Percentiles rank a stretch among this genome's conserved stretches.
These are phyloP conservation scores for Ophiostoma ips DNA, from an alignment of 2,329 filamentous ascomycete species.

Conservation along the genomic window DNA sequence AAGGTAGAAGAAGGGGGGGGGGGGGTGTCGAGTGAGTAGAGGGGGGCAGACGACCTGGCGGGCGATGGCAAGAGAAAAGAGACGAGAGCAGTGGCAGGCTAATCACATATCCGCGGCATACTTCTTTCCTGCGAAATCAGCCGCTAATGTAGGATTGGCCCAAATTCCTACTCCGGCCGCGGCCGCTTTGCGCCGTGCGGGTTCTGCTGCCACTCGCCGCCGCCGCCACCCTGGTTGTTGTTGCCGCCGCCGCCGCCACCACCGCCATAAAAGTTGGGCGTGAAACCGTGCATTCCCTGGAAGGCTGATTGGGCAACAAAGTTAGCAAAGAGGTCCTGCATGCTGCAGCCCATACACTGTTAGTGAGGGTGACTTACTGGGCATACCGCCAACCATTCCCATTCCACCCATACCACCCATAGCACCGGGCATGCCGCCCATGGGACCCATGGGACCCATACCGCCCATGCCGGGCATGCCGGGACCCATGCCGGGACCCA, in stretches of 20 bases:
- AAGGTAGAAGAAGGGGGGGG: too few relatives aligned
- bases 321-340: background rate
- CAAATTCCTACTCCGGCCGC: conserved; percentile 37
- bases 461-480: conserved; percentile 25
- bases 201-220: conserved; percentile 60
- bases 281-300: conserved; percentile 58
- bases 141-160: too few relatives aligned
- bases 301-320: conserved; percentile 33
- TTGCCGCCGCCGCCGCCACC: conserved; percentile 20
- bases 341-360: too few relatives aligned
- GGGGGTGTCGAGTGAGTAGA: too few relatives aligned
- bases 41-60: too few relatives aligned
- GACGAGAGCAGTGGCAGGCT: too few relatives aligned
- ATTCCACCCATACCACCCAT: conserved; percentile 26
- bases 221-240: conserved; percentile 31
- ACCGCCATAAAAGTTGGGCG: conserved; percentile 55
- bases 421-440: conserved; percentile 20
- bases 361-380: conserved; percentile 30
- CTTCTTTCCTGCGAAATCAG: too few relatives aligned
- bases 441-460: conserved; percentile 16
- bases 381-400: conserved; percentile 37
- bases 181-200: conserved; percentile 70
- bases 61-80: background rate
- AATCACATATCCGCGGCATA: background rate
- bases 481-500: conserved; percentile 29